phyloP scores from a whole-genome alignment of 2,329 filamentous ascomycete genomes.

The Thielaviopsis punctulata region DNA sequence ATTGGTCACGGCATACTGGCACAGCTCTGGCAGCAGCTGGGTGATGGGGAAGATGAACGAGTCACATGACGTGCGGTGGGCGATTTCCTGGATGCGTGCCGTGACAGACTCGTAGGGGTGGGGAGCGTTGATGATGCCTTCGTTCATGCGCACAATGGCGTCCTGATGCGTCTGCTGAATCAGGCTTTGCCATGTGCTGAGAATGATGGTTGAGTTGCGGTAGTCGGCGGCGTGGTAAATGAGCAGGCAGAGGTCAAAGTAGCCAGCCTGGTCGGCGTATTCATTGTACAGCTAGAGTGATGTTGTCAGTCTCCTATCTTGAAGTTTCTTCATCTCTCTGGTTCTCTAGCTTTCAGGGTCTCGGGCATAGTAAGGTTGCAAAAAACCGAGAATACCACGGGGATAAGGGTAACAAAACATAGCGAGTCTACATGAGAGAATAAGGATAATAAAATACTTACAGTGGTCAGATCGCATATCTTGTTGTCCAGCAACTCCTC shows the following conservation, averaged over 20 bases:
- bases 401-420: too few relatives aligned
- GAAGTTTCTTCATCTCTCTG: neutral
- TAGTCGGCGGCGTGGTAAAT: conserved; percentile 89
- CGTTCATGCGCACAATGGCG: conserved; percentile 22
- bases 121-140: conserved; percentile 19
- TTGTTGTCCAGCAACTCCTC: conserved; percentile 55
- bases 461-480: conserved; percentile 58
- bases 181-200: conserved; percentile 67
- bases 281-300: conserved; percentile 62
- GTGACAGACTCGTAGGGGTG: conserved; percentile 56
- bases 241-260: conserved; percentile 82
- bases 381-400: too few relatives aligned
- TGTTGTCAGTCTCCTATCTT: conserved; percentile 10
- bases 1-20: conserved; percentile 42
- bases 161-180: conserved; percentile 54
- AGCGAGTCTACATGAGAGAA: neutral
- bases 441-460: too few relatives aligned
- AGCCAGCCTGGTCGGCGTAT: conserved; percentile 78
- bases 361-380: too few relatives aligned
- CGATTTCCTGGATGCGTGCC: conserved; percentile 44
- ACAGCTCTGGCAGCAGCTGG: conserved; percentile 42
- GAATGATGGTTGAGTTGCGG: conserved; percentile 71
- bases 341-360: neutral
- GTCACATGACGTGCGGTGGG: conserved; percentile 45
- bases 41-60: conserved; percentile 49